Evolutionary conservation across 2,329 filamentous ascomycete genomes (phyloP), one percentile per base, ranked within the genome.

Genomic region (Sarocladium brachiariae): DNA sequence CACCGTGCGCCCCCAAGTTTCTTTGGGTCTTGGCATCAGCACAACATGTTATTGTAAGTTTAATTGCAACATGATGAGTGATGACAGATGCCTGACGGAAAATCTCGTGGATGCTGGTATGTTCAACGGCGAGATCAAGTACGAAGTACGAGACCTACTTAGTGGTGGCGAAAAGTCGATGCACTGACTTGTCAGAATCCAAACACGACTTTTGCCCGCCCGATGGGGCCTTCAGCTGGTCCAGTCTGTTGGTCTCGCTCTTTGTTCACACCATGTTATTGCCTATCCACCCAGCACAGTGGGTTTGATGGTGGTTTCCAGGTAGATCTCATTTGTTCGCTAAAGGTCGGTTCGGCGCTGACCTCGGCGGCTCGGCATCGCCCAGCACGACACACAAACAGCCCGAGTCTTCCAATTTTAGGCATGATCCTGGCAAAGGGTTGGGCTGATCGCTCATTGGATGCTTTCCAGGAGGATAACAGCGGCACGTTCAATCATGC

Each of bases 1-100:
- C 25, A 21, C 33, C 25, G 33, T 31, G 33, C n/a, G n/a, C n/a
- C n/a, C 33, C 43, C 43, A 47, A 31, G 43, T 47, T 24, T 31
- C 25, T 16, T 47, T 33, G 27, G 19, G 43, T 30, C 43, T 47
- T 47, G 43, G 43, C 43, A 47, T 47, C 43, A 47, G 43, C 25
- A 47, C n/a, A 11, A 16, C 14, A 30, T 30, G 27, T 30, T 13
- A 30, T 13, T 13, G 27, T 30, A 7, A 30, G 27, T 13, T n/a
- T n/a, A n/a, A n/a, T n/a, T n/a, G 14, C 4, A 21, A n/a, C 25
- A 33, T 47, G 25, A 47, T 30, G 9, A n/a, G 8, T 10, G 18
- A 8, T 9, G 16, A 16, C 18, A 23, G 19, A 8, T 39, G 37
- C 9, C 9, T 39, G 37, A 39, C 16, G n/a, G 8, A 25, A 43